Conservation (phyloP, 495 filamentous ascomycete species). For the Aspergillus bridgeri region DNA sequence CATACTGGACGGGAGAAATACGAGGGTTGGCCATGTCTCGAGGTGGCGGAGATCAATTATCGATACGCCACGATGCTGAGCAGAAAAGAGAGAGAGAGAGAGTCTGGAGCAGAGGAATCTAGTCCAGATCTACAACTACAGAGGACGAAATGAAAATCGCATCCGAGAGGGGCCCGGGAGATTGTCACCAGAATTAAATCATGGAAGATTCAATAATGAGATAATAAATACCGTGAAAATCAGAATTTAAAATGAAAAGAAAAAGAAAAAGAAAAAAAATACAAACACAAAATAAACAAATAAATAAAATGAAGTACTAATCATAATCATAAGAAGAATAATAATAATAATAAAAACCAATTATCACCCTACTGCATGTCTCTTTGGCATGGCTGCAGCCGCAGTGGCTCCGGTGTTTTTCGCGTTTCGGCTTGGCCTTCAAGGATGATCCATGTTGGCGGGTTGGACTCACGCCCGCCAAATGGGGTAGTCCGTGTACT, state of each 20-base stretch:
- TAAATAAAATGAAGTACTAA: constrained; percentile 14
- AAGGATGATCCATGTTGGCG: constrained; percentile 38
- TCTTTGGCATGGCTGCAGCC: constrained; percentile 17
- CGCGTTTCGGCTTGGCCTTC: constrained; percentile 29
- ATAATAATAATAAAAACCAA: constrained; percentile 4
- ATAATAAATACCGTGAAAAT: constrained; percentile 8
- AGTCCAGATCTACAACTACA: constrained; percentile 20
- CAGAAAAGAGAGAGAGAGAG: background rate
- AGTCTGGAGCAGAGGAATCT: constrained; percentile 8
- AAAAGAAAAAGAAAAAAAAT: background rate
- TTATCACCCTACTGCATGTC: constrained; percentile 19
- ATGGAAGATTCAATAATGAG: background rate
- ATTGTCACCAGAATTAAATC: background rate
- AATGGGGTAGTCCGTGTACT: constrained; percentile 12
- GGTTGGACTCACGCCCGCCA: constrained; percentile 8
- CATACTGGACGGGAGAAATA: background rate
- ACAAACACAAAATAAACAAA: background rate
- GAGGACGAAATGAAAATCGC: constrained; percentile 5
- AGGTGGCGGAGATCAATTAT: constrained; percentile 16
- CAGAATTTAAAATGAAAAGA: constrained; percentile 1
- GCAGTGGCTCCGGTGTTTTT: constrained; percentile 16
- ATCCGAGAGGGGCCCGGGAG: constrained; percentile 2
- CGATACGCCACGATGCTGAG: constrained; percentile 15
- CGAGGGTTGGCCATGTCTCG: background rate
- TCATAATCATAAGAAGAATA: background rate